Evolutionary conservation across 345 rosid genomes (phyloP).

Genomic region (Hypericum androsaemum): DNA sequence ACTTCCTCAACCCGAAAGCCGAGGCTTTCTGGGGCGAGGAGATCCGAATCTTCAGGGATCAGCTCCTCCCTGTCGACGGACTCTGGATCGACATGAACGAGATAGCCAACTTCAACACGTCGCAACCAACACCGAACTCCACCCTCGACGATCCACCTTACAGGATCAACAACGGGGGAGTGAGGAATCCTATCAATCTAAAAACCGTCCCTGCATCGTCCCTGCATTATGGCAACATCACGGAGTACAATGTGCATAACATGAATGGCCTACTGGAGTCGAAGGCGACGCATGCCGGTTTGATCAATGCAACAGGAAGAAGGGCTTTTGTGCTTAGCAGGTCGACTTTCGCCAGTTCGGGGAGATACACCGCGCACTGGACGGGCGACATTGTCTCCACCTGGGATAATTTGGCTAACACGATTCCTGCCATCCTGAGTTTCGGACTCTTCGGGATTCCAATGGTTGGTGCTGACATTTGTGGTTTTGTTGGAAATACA

Average conservation of each 20-base stretch:
- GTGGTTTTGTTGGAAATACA: slow-evolving; percentile 50
- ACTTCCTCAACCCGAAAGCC: slow-evolving; percentile 45
- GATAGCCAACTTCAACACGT: slow-evolving; percentile 46
- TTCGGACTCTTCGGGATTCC: slow-evolving; percentile 72
- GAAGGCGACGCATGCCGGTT: slow-evolving; percentile 50
- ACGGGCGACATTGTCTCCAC: slow-evolving; percentile 64
- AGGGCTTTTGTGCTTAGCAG: slow-evolving; percentile 65
- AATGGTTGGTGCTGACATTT: slow-evolving; percentile 79
- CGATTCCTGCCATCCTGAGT: slow-evolving; percentile 52
- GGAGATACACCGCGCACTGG: slow-evolving; percentile 78
- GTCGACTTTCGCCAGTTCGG: slow-evolving; percentile 68
- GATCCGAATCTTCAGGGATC: slow-evolving; percentile 37
- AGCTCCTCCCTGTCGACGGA: slow-evolving; percentile 45
- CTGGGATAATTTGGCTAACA: slow-evolving; percentile 56
- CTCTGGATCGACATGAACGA: slow-evolving; percentile 85
- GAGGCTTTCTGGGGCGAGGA: slow-evolving; percentile 45
- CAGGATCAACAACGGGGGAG: slow-evolving; percentile 52
- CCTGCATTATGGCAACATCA: slow-evolving; percentile 40
- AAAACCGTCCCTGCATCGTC: slow-evolving; percentile 47
- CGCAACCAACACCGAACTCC: slow-evolving; percentile 32
- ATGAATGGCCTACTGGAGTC: slow-evolving; percentile 56
- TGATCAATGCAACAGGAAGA: slow-evolving; percentile 32
- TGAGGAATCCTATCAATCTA: slow-evolving; percentile 21
- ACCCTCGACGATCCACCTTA: slow-evolving; percentile 58
- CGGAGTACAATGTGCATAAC: slow-evolving; percentile 64